These are phyloP conservation scores for Schwanniomyces pseudopolymorphus DNA, from an alignment of 805 yeast species.

Conservation along the genomic window DNA sequence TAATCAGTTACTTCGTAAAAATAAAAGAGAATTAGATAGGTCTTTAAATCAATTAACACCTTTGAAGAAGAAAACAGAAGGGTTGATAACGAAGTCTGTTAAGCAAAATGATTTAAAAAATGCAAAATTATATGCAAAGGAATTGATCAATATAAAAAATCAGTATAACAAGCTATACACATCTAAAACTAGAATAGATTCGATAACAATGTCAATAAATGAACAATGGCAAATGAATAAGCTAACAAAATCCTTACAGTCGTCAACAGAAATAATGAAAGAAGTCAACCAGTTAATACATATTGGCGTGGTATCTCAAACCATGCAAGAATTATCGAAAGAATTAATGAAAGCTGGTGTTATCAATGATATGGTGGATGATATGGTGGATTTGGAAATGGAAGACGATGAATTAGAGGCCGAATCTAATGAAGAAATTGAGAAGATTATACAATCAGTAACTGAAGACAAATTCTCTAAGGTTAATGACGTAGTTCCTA, in stretches of 20 bases:
- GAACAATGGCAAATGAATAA: slow-evolving; percentile 88
- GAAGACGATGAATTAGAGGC: slow-evolving; percentile 65
- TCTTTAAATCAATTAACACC: slow-evolving; percentile 61
- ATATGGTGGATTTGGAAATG: slow-evolving; percentile 69
- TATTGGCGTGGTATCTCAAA: slow-evolving; percentile 74
- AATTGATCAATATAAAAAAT: slow-evolving; percentile 67
- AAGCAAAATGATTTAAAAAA: slow-evolving; percentile 73
- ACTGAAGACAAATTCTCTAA: slow-evolving; percentile 41
- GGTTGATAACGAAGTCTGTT: slow-evolving; percentile 70
- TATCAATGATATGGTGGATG: slow-evolving; percentile 94
- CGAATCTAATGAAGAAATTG: slow-evolving; percentile 67
- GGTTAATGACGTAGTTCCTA: slow-evolving; percentile 34
- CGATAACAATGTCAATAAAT: slow-evolving; percentile 83
- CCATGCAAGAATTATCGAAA: slow-evolving; percentile 82
- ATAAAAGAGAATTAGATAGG: slow-evolving; percentile 80
- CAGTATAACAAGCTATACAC: slow-evolving; percentile 73
- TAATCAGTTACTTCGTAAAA: slow-evolving; percentile 76
- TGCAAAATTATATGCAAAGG: slow-evolving; percentile 80
- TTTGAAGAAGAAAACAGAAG: slow-evolving; percentile 72
- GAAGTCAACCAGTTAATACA: slow-evolving; percentile 80
- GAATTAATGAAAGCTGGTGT: slow-evolving; percentile 86
- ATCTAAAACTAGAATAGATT: slow-evolving; percentile 82
- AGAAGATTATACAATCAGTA: slow-evolving; percentile 50
- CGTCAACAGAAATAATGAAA: slow-evolving; percentile 79
- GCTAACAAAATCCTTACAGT: slow-evolving; percentile 75